A percentile compares a stretch with the other conserved stretches of the same genome.
Conservation (phyloP, 768 basidiomycete genomes). For the Lentinus tigrinus region DNA sequence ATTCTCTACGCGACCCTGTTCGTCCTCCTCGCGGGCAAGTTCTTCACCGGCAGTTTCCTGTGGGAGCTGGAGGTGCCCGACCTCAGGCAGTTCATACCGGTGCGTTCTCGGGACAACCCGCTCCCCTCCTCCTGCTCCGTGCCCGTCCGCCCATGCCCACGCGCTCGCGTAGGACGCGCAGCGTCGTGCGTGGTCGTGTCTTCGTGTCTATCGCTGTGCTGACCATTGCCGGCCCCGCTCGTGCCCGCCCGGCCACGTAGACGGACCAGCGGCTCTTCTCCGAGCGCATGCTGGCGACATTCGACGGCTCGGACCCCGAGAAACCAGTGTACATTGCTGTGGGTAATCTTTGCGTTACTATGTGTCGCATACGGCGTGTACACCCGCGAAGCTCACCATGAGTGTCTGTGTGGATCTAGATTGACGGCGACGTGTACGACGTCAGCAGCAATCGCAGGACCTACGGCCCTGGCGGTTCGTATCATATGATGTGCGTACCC, state of each 20-base stretch:
- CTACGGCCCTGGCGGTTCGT: conserved; percentile 89
- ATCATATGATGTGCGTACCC: conserved; percentile 62
- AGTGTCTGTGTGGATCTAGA: conserved; percentile 42
- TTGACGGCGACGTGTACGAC: conserved; percentile 92
- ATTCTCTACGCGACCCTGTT: conserved; percentile 54
- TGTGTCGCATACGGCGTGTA: conserved; percentile 9
- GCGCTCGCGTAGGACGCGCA: neutral
- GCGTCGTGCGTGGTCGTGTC: neutral
- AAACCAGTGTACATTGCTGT: conserved; percentile 86
- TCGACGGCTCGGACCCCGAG: conserved; percentile 64
- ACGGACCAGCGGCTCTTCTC: conserved; percentile 70
- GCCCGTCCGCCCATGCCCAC: neutral
- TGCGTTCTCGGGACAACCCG: conserved; percentile 10
- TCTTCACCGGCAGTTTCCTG: conserved; percentile 81
- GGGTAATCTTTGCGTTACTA: conserved; percentile 29
- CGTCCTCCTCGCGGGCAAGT: conserved; percentile 66
- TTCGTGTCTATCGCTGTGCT: neutral
- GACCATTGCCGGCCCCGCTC: neutral
- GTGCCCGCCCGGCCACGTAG: conserved; percentile 32
- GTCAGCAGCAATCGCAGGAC: conserved; percentile 72
- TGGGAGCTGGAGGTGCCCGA: conserved; percentile 62
- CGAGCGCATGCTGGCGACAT: conserved; percentile 61
- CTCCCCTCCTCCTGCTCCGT: neutral
- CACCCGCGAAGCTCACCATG: conserved; percentile 18
- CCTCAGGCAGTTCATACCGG: conserved; percentile 24